Conservation (phyloP, 331 rosid genomes). For the Quercus phellos region DNA sequence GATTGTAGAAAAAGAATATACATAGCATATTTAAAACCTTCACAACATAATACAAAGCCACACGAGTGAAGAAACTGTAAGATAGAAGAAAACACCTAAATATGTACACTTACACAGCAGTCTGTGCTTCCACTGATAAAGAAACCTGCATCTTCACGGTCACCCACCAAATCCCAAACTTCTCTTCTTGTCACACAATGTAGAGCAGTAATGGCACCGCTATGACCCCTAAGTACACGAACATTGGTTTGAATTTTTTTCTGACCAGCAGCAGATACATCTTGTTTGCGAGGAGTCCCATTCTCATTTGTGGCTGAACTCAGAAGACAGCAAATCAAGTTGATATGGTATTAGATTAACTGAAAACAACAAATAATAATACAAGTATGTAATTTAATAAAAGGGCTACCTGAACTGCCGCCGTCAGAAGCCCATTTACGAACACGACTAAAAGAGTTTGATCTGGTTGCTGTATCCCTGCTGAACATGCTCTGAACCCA, state of each 20-base stretch:
- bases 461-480: constrained; percentile 63
- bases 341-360: constrained; percentile 1
- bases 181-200: constrained; percentile 97
- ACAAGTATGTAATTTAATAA: constrained; percentile 10
- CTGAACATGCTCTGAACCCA: constrained; percentile 99
- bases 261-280: constrained; percentile 61
- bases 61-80: constrained; percentile 10
- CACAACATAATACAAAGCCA: constrained; percentile 13
- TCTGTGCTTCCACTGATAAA: constrained; percentile 97
- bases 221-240: constrained; percentile 92
- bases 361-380: constrained; percentile 13
- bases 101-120: constrained; percentile 59
- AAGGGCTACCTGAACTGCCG: constrained; percentile 46
- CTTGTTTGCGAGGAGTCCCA: constrained; percentile 72
- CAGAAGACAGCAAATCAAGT: constrained; percentile 6
- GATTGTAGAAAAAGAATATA: constrained; percentile 19
- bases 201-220: constrained; percentile 86
- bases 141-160: constrained; percentile 99
- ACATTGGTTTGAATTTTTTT: constrained; percentile 92
- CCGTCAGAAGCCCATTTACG: constrained; percentile 86
- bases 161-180: constrained; percentile 99
- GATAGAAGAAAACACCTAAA: constrained; percentile 5
- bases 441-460: constrained; percentile 80
- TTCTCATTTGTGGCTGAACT: constrained; percentile 59
- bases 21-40: constrained; percentile 6